A percentile compares a stretch with the other conserved stretches of the same genome.
Evolutionary conservation across 2,329 filamentous ascomycete genomes (phyloP).

Genomic region (Colletotrichum sojae): DNA sequence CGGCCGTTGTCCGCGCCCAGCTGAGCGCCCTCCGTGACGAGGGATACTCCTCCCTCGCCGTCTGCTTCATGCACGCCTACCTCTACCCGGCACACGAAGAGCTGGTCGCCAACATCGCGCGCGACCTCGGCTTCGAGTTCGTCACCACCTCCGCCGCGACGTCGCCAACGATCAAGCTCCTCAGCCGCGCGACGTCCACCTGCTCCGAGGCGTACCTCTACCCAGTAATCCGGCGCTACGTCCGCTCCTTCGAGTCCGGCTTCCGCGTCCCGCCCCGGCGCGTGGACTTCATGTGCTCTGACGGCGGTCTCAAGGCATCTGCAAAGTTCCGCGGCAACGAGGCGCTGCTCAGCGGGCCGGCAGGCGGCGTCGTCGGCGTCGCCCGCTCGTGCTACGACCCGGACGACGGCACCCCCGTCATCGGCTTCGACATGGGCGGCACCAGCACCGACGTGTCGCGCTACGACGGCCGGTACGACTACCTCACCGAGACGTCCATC

Average conservation of each 20-base stretch:
- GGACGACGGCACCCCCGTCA: conserved; percentile 75
- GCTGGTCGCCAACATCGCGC: conserved; percentile 52
- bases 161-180: conserved; percentile 81
- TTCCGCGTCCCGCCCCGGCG: conserved; percentile 72
- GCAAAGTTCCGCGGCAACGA: conserved; percentile 74
- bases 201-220: conserved; percentile 82
- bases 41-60: conserved; percentile 66
- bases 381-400: conserved; percentile 78
- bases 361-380: conserved; percentile 80
- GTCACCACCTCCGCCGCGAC: conserved; percentile 76
- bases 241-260: conserved; percentile 74
- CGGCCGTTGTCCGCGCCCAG: conserved; percentile 64
- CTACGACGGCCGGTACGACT: conserved; percentile 78
- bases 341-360: conserved; percentile 77
- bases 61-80: conserved; percentile 83
- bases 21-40: conserved; percentile 71
- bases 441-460: conserved; percentile 81
- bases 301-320: conserved; percentile 63
- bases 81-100: conserved; percentile 69
- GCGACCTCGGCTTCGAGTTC: conserved; percentile 75
- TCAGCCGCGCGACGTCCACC: conserved; percentile 76
- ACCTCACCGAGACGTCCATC: conserved; percentile 80
- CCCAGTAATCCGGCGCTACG: conserved; percentile 78
- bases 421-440: conserved; percentile 64
- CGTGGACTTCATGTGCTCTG: conserved; percentile 78